Evolutionary conservation across 352 stramenopile species (phyloP), one percentile per base, ranked within the genome.

Genomic region (Pythium rhizo-oryzae): DNA sequence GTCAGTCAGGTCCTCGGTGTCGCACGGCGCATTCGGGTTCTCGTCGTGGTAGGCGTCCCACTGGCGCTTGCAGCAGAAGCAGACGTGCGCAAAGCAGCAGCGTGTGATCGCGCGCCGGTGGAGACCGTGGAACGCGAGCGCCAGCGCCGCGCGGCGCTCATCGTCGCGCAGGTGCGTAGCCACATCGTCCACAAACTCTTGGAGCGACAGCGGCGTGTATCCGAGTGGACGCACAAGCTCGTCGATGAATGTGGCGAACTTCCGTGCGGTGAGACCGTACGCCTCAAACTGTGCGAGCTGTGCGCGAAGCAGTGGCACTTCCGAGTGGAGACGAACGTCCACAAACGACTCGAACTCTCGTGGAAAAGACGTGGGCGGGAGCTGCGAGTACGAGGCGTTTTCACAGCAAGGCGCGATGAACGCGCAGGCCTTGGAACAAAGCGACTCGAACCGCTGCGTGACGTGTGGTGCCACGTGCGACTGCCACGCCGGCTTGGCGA

Each of bases 401-500:
- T 76, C 65, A 50, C 70, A 76, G 61, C 70, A 76, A 13, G 70
- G 70, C 21, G 70, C 23, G 2, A 62, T 24, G 28, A 70, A 65
- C 16, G 65, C 43, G 46, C 70, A 76, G 30, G 70, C 50, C 4
- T 41, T 53, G 8, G 44, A 21, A 23, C 66, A 74, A 11, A 68
- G 59, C 13, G 21, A 4, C 1, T 30, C n/a, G 46, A 59, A 77
- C 25, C 30, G 51, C 8, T 28, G 2, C 7, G 57, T 18, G 7
- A 54, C 6, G 8, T 59, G 35, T 1, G 12, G 50, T 0, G 43
- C 18, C 25, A 50, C 51, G 47, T 35, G 52, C 8, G 6, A 28
- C 5, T 24, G 4, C 70, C 70, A 71, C 16, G 37, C 43, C 6
- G 43, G 12, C 53, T 73, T 74, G 57, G 25, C 23, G 19, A 77